phyloP scores from a whole-genome alignment of 1,284 basidiomycete genomes.

The Meripilus lineatus region DNA sequence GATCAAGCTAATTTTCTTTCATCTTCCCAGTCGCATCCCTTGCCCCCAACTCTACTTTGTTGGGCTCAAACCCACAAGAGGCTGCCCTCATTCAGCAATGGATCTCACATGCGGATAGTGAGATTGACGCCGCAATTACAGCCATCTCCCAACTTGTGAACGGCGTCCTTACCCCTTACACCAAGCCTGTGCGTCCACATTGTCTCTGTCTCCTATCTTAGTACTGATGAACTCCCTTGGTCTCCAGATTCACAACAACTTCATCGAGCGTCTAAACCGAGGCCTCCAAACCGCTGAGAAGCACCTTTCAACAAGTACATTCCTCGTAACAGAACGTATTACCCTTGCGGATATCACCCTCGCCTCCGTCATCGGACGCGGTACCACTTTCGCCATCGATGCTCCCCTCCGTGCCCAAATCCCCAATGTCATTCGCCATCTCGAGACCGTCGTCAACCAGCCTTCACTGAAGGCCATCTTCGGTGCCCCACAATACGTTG shows the following conservation, averaged over 20 bases:
- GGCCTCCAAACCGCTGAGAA: constrained; percentile 66
- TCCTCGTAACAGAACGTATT: constrained; percentile 91
- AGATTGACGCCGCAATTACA: constrained; percentile 34
- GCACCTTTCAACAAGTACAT: constrained; percentile 79
- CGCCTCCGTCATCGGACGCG: constrained; percentile 53
- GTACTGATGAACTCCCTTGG: neutral
- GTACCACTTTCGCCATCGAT: constrained; percentile 54
- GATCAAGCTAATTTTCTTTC: constrained; percentile 14
- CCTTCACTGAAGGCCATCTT: constrained; percentile 68
- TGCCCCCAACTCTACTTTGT: constrained; percentile 63
- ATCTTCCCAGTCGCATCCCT: constrained; percentile 63
- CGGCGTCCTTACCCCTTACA: constrained; percentile 49
- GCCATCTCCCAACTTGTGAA: constrained; percentile 32
- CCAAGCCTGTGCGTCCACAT: constrained; percentile 50
- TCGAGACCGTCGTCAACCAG: constrained; percentile 84
- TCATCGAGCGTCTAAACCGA: constrained; percentile 50
- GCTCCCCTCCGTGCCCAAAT: constrained; percentile 58
- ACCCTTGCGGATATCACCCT: constrained; percentile 86
- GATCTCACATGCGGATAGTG: constrained; percentile 58
- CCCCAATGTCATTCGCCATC: constrained; percentile 80
- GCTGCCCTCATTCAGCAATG: constrained; percentile 66
- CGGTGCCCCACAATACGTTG: constrained; percentile 55
- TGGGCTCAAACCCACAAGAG: constrained; percentile 52
- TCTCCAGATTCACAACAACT: constrained; percentile 48
- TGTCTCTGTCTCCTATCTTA: neutral